Evolutionary conservation across 768 basidiomycete genomes (phyloP), one percentile per base, ranked within the genome.

Genomic region (Lentinula guzmanii): DNA sequence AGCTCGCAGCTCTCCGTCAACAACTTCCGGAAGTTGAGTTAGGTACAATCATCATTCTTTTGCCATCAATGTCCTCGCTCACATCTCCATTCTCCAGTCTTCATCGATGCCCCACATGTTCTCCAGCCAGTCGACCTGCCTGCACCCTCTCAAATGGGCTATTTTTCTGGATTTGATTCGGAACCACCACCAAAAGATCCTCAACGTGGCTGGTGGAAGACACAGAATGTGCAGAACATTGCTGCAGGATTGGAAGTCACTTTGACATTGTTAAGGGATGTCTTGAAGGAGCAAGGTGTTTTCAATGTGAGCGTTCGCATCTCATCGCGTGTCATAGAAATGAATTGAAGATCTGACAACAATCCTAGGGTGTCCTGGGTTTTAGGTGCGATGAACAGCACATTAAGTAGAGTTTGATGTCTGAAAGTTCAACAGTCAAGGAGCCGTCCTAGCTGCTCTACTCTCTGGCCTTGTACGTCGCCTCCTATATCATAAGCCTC

Each of bases 161-260:
- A 77, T n/a, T 65, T 77, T 21, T 63, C 78, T 57, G 69, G 65
- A 15, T 65, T 70, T 16, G 61, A 66, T 31, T 73, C 74, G 16
- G 85, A 89, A 65, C 84, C 83, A 4, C 71, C 82, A 21, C 71
- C 82, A 31, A 79, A 42, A 46, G 59, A 51, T 13, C 50, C 76
- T 5, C 82, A 89, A 4, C 78, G 90, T 60, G 88, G 77, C 4
- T 93, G 92, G 92, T 94, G 85, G 85, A 82, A 74, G 61, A 67
- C 77, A 5, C 82, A 86, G 62, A 70, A 73, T 7, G 82, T 82
- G 6, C 78, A 80, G 52, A 84, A 81, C 34, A 72, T 77, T 39
- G 77, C 80, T 11, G 64, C 66, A 5, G 90, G 90, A 5, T 69
- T 92, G 21, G 80, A 83, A 15, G 84, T 86, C 9, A 80, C 85